Conservation (phyloP, 345 rosid genomes). For the Rhodamnia argentea region DNA sequence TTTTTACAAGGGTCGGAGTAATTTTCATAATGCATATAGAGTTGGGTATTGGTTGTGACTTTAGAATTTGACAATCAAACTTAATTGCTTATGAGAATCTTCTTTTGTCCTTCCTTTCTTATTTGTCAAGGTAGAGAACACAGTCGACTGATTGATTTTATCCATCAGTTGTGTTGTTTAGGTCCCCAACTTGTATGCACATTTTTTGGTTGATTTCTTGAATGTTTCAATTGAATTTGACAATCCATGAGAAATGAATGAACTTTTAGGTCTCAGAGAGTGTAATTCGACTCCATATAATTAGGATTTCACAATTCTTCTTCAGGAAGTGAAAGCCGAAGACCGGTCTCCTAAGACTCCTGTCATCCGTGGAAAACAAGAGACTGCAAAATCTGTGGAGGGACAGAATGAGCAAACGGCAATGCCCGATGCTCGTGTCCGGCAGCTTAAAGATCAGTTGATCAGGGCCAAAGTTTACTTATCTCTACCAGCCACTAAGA, state of each 20-base stretch:
- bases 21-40: not conserved
- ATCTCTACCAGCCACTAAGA: constrained; percentile 68
- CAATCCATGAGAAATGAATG: not conserved
- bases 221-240: not conserved
- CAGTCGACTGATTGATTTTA: not conserved
- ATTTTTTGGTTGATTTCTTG: not conserved
- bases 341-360: constrained; percentile 20
- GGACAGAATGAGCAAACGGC: constrained; percentile 23
- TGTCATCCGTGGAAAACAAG: constrained; percentile 16
- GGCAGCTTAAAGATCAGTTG: constrained; percentile 84
- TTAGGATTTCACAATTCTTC: not conserved
- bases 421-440: constrained; percentile 53
- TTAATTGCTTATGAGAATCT: not conserved
- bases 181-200: not conserved
- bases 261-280: not conserved
- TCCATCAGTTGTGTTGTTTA: not conserved
- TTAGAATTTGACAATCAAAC: not conserved
- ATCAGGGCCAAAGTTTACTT: constrained; percentile 85
- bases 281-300: not conserved
- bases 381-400: constrained; percentile 14
- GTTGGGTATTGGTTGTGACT: not conserved
- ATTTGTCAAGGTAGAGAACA: not conserved
- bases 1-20: not conserved
- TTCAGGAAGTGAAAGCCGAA: constrained; percentile 20
- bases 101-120: not conserved